phyloP scores from a whole-genome alignment of 176 grass and related monocot species.

The Coix lacrymajobi region DNA sequence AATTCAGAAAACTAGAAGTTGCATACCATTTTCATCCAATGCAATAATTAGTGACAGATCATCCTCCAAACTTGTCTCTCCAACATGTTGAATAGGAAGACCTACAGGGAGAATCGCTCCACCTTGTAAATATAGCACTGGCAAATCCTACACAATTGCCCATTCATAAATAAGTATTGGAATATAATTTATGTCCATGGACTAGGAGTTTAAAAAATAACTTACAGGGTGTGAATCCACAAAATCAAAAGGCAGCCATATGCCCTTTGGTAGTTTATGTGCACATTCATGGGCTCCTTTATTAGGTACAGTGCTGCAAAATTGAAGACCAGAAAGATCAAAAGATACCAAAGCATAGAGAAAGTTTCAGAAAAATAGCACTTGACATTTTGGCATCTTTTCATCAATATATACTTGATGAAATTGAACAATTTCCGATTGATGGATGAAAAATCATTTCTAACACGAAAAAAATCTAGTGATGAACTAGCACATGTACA shows the following conservation, averaged over 20 bases:
- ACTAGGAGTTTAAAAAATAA: conserved; percentile 16
- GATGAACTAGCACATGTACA: background rate
- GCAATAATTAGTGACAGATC: conserved; percentile 73
- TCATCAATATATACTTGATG: background rate
- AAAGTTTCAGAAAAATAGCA: background rate
- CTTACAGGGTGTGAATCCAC: conserved; percentile 83
- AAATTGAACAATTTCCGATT: background rate
- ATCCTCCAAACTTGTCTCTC: conserved; percentile 69
- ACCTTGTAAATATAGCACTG: conserved; percentile 67
- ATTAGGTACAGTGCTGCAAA: conserved; percentile 54
- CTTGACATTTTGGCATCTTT: conserved; percentile 1
- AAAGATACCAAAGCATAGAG: background rate
- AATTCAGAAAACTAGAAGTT: background rate
- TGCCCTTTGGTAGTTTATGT: conserved; percentile 57
- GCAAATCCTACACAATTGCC: conserved; percentile 58
- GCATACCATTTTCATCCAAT: conserved; percentile 74
- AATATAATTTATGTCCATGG: background rate
- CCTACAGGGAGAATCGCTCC: conserved; percentile 79
- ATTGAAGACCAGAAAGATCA: background rate
- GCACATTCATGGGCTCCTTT: conserved; percentile 60
- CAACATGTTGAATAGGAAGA: conserved; percentile 62
- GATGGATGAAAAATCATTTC: background rate
- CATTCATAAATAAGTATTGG: background rate
- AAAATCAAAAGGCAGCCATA: conserved; percentile 82
- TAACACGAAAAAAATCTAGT: background rate